phyloP scores from a whole-genome alignment of 2,329 filamentous ascomycete genomes.

The Westerdykella aurantiaca region DNA sequence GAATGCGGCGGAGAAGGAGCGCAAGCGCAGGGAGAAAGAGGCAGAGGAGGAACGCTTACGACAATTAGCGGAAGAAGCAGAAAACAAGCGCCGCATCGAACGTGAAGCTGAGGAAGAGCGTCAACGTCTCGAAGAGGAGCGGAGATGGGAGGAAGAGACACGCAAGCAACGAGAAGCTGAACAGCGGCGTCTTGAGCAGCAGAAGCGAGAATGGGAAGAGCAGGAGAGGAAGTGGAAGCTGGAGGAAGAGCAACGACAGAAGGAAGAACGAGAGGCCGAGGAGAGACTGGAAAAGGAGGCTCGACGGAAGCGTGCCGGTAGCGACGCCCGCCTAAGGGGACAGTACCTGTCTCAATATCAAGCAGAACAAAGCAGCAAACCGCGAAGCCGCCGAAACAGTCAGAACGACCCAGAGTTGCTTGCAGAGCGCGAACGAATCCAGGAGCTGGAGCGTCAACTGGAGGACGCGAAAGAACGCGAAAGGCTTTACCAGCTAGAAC shows the following conservation, averaged over 20 bases:
- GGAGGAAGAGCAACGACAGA: constrained; percentile 64
- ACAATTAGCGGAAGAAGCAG: constrained; percentile 49
- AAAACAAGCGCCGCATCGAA: constrained; percentile 45
- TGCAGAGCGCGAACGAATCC: constrained; percentile 62
- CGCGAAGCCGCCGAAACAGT: constrained; percentile 35
- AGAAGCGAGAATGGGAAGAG: constrained; percentile 70
- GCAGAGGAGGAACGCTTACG: constrained; percentile 50
- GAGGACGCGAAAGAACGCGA: constrained; percentile 63
- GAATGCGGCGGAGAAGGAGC: constrained; percentile 78
- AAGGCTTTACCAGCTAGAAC: constrained; percentile 56
- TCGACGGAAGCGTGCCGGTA: constrained; percentile 53
- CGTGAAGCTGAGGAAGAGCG: constrained; percentile 58
- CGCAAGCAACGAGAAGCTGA: constrained; percentile 54
- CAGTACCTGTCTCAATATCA: constrained; percentile 86
- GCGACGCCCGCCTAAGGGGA: constrained; percentile 66
- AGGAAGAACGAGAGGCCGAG: constrained; percentile 69
- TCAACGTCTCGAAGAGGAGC: constrained; percentile 58
- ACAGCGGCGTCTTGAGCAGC: constrained; percentile 56
- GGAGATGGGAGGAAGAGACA: constrained; percentile 61
- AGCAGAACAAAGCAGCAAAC: constrained; percentile 53
- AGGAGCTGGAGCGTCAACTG: constrained; percentile 71
- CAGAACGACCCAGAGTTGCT: constrained; percentile 42
- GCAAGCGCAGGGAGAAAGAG: constrained; percentile 52
- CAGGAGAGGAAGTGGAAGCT: constrained; percentile 71
- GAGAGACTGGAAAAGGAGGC: constrained; percentile 62